These are phyloP conservation scores for Metschnikowia chrysomelidarum DNA, from an alignment of 805 yeast species.

Conservation along the genomic window DNA sequence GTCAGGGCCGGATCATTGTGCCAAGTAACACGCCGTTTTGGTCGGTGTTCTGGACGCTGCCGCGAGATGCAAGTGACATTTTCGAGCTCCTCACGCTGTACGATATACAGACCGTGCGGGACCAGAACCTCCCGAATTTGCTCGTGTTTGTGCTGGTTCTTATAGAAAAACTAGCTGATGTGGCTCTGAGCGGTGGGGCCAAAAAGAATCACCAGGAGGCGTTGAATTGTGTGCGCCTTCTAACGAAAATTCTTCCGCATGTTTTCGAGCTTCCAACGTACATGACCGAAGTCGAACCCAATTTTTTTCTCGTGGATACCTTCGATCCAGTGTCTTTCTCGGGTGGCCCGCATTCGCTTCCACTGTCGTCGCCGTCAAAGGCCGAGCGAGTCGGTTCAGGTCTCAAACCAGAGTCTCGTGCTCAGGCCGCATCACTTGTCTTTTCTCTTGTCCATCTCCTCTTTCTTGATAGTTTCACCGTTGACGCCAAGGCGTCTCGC, in stretches of 20 bases:
- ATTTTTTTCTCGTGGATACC: conserved; percentile 32
- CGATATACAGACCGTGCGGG: conserved; percentile 61
- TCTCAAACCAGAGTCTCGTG: too few relatives aligned
- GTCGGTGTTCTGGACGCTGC: conserved; percentile 33
- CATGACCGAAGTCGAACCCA: conserved; percentile 23
- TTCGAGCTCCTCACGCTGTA: conserved; percentile 52
- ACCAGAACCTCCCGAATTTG: conserved; percentile 57
- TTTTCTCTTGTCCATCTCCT: conserved; percentile 41
- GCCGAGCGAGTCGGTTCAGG: too few relatives aligned
- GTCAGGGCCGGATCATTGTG: conserved; percentile 42
- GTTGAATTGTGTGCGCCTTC: conserved; percentile 59
- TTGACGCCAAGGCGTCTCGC: conserved; percentile 17
- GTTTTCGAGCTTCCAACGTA: conserved; percentile 52
- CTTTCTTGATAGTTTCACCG: conserved; percentile 57
- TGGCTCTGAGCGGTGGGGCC: conserved; percentile 7
- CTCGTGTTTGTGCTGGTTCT: conserved; percentile 45
- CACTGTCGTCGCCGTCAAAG: background rate
- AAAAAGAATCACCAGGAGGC: conserved; percentile 32
- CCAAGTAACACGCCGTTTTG: conserved; percentile 28
- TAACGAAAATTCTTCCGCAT: conserved; percentile 66
- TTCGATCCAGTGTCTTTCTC: conserved; percentile 39
- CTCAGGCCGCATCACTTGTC: conserved; percentile 5
- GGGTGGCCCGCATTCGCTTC: background rate
- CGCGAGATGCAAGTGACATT: conserved; percentile 54
- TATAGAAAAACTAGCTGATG: conserved; percentile 22